These are phyloP conservation scores for Pleurotus eryngii DNA, from an alignment of 768 basidiomycete genomes.

Conservation along the genomic window DNA sequence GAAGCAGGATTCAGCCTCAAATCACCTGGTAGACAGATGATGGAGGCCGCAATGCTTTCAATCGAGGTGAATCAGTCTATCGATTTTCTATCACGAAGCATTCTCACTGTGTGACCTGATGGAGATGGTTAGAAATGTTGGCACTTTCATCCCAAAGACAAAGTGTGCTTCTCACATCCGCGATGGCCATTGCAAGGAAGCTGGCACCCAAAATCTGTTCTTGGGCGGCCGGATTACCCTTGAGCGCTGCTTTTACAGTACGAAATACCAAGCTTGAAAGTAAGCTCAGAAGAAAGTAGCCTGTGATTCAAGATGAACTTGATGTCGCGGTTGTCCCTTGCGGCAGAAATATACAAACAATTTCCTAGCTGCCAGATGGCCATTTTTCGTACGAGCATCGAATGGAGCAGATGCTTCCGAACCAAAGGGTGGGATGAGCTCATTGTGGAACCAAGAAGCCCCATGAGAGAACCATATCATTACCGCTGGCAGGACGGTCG, in stretches of 20 bases:
- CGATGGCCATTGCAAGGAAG: conserved; percentile 60
- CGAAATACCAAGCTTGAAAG: conserved; percentile 67
- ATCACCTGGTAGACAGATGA: conserved; percentile 53
- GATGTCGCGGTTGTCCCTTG: background rate
- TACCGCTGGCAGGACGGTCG: conserved; percentile 47
- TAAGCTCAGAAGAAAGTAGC: conserved; percentile 61
- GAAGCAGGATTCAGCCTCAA: conserved; percentile 43
- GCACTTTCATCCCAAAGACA: background rate
- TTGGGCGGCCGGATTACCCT: conserved; percentile 54
- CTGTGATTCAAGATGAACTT: conserved; percentile 25
- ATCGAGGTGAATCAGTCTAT: conserved; percentile 10
- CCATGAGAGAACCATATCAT: conserved; percentile 51
- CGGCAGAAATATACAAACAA: conserved; percentile 31
- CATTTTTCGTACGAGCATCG: conserved; percentile 46
- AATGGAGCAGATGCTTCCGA: conserved; percentile 21
- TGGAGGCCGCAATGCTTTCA: conserved; percentile 53
- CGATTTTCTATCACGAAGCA: conserved; percentile 4
- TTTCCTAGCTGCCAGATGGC: conserved; percentile 61
- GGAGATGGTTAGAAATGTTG: background rate
- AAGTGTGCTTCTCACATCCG: conserved; percentile 50
- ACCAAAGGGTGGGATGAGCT: conserved; percentile 44
- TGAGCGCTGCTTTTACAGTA: conserved; percentile 58
- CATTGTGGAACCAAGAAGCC: conserved; percentile 56
- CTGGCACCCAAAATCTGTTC: conserved; percentile 66
- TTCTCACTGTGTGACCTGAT: conserved; percentile 60